Percentiles rank a stretch among this genome's conserved stretches.
Conservation (phyloP, 1,284 basidiomycete species). For the Paramarasmius palmivorus region DNA sequence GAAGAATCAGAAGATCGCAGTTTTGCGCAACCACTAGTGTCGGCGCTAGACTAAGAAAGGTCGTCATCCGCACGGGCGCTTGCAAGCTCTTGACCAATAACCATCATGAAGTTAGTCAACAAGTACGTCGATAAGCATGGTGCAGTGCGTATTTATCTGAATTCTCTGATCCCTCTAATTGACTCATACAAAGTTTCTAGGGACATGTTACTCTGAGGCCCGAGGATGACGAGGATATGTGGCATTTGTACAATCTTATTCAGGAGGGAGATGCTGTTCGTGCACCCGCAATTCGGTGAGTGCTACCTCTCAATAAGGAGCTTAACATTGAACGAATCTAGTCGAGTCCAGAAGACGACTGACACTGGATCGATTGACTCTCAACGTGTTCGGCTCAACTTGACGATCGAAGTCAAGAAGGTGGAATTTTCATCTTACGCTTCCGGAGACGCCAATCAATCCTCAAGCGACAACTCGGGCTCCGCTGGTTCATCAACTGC, state of each 20-base stretch:
- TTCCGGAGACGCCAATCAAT: constrained; percentile 46
- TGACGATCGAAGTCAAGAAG: constrained; percentile 79
- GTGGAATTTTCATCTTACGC: constrained; percentile 73
- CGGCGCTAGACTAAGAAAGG: too few relatives aligned
- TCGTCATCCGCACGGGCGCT: background rate
- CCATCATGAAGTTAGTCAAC: constrained; percentile 71
- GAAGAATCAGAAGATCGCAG: too few relatives aligned
- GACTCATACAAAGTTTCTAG: constrained; percentile 43
- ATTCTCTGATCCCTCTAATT: constrained; percentile 9
- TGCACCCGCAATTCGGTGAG: constrained; percentile 84
- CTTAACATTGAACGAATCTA: constrained; percentile 23
- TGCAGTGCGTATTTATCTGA: constrained; percentile 50
- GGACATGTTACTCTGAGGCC: constrained; percentile 90
- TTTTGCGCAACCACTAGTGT: too few relatives aligned
- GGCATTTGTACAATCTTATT: constrained; percentile 99
- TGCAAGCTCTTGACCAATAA: background rate
- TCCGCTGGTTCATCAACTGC: constrained; percentile 51
- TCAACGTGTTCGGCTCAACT: constrained; percentile 81
- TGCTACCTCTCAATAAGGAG: too few relatives aligned
- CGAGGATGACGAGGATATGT: constrained; percentile 98
- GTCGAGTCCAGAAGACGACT: constrained; percentile 78
- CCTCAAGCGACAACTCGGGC: constrained; percentile 38
- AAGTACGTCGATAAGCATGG: constrained; percentile 81
- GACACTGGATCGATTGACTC: constrained; percentile 94
- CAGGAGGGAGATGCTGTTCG: constrained; percentile 86